Evolutionary conservation across 139 green algal genomes (phyloP), one percentile per base, ranked within the genome.

Genomic region (Closterium sp.): DNA sequence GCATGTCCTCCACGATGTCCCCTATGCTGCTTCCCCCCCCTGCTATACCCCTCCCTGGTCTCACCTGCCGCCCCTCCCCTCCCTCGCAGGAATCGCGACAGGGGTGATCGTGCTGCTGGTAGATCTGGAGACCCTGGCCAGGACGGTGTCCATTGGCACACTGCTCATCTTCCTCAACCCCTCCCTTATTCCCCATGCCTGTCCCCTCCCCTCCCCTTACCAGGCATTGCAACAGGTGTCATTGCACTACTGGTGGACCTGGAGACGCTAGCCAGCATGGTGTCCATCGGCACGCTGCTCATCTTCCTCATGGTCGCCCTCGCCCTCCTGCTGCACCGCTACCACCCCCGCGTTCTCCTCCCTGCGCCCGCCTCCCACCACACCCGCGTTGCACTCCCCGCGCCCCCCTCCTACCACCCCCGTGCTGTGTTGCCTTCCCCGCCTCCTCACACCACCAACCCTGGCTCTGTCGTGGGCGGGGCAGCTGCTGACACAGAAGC

Each of bases 271-370:
- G 95, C 97, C 0, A 96, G 97, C 93, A 93, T 98, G 33, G 97
- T 98, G 16, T 97, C 94, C 88, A 97, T 98, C 19, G 97, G 97
- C 87, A 98, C 97, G 8, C 95, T 99, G 10, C 95, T 97, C 81
- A 96, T 98, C 2, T 98, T 99, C 89, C 91, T 93, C 84, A 91
- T 94, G 38, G 97, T 98, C 34, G 95, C 93, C 88, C 66, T 92
- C 0, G 96, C 91, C 21, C 85, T 96, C 30, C 81, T 97, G 34
- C 90, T 95, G 55, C 55, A 76, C 55, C 55, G 55, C 55, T 76
- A 76, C 55, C 55, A 76, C 55, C 55, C 55, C 55, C 55, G 55
- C 55, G 55, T 28, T 19, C 23, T 19, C 55, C 55, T 76, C 55
- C 64, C 66, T 94, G 12, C 30, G 8, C 90, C 23, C 4, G 91